Evolutionary conservation across 1,284 basidiomycete species (phyloP).

Genomic region (Pulchroboletus neoregius): DNA sequence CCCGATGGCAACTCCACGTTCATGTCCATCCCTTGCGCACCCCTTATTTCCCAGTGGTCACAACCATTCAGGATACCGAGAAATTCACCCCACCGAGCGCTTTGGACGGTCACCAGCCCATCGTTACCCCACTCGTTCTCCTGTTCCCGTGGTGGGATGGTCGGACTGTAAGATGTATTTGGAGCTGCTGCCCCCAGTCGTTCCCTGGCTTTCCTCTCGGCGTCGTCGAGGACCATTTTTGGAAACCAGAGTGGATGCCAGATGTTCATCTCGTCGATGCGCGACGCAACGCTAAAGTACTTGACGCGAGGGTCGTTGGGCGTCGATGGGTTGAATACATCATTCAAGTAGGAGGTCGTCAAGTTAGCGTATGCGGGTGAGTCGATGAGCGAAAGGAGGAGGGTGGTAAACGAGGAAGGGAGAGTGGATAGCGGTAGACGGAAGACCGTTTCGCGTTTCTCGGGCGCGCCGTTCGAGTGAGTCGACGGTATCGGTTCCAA

Average conservation of each 20-base stretch:
- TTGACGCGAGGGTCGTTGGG: constrained; percentile 83
- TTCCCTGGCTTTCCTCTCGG: constrained; percentile 54
- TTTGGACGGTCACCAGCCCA: constrained; percentile 86
- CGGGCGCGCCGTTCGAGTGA: constrained; percentile 27
- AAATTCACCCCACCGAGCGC: constrained; percentile 91
- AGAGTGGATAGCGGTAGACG: constrained; percentile 51
- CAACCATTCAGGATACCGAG: constrained; percentile 86
- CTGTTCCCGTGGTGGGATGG: constrained; percentile 37
- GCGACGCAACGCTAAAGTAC: constrained; percentile 89
- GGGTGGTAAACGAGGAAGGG: constrained; percentile 79
- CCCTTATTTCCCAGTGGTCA: constrained; percentile 97
- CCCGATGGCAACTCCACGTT: constrained; percentile 56
- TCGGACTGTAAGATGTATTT: constrained; percentile 11
- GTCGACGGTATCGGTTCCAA: constrained; percentile 9
- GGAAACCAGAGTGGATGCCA: constrained; percentile 98
- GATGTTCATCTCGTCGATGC: constrained; percentile 67
- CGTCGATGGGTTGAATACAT: constrained; percentile 88
- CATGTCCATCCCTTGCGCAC: constrained; percentile 67
- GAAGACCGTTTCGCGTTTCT: constrained; percentile 31
- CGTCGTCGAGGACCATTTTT: constrained; percentile 87
- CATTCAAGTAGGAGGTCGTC: constrained; percentile 80
- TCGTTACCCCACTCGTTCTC: constrained; percentile 86
- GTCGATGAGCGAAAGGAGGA: constrained; percentile 90
- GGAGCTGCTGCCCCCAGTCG: constrained; percentile 31
- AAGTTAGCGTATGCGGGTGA: constrained; percentile 97